phyloP scores from a whole-genome alignment of 2,329 filamentous ascomycete genomes.

The Graphilbum sp. region DNA sequence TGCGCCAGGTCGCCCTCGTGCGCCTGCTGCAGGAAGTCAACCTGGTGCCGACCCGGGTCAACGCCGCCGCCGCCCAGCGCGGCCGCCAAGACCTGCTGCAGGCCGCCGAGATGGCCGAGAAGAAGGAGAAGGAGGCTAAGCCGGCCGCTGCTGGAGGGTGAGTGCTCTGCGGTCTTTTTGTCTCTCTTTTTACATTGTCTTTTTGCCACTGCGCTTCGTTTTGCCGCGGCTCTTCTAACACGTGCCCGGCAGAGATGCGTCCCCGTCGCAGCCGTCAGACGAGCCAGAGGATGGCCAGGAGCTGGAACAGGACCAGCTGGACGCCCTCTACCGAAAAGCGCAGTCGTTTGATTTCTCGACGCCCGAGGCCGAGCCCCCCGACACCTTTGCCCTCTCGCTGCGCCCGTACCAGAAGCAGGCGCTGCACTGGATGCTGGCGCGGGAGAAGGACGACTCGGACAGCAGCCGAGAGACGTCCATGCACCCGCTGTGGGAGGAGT shows the following conservation, averaged over 20 bases:
- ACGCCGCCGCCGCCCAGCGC: constrained; percentile 57
- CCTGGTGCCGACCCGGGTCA: constrained; percentile 58
- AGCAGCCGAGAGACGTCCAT: constrained; percentile 49
- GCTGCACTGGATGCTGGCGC: constrained; percentile 88
- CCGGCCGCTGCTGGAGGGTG: neutral
- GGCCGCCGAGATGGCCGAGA: constrained; percentile 77
- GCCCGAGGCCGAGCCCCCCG: constrained; percentile 67
- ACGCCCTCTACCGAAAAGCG: constrained; percentile 85
- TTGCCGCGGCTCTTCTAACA: no score
- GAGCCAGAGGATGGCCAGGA: constrained; percentile 76
- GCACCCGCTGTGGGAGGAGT: constrained; percentile 97
- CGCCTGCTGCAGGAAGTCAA: constrained; percentile 82
- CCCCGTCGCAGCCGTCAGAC: constrained; percentile 33
- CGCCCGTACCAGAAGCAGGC: constrained; percentile 93
- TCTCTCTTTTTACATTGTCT: no score
- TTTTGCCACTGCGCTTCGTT: no score
- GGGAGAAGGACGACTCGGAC: constrained; percentile 60
- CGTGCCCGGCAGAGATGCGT: neutral
- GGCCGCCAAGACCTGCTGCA: constrained; percentile 71
- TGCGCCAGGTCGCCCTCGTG: constrained; percentile 77
- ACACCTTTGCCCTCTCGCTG: constrained; percentile 67
- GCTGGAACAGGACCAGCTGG: constrained; percentile 87
- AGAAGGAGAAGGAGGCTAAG: constrained; percentile 43
- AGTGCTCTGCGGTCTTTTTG: no score
- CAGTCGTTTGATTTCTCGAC: constrained; percentile 94